phyloP scores from a whole-genome alignment of 2,329 filamentous ascomycete species.

The Dothideomycetidae sp. region DNA sequence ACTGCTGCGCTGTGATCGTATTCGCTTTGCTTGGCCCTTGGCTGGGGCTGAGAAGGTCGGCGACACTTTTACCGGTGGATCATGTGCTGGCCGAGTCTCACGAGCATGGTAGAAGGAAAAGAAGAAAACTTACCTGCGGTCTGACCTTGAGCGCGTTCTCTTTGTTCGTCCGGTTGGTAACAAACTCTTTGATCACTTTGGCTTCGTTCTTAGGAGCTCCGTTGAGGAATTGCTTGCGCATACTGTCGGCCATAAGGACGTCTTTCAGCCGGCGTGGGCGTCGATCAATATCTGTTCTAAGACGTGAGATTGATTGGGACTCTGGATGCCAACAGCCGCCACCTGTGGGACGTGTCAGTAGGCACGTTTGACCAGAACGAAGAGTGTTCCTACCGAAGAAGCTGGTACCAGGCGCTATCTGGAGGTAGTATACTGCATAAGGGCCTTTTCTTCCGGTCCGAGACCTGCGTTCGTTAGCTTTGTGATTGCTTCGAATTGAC shows the following conservation, averaged over 20 bases:
- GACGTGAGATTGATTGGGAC: constrained; percentile 44
- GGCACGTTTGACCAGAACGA: background rate
- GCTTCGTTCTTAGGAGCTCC: constrained; percentile 40
- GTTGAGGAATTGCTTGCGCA: constrained; percentile 53
- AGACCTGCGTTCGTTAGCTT: constrained; percentile 37
- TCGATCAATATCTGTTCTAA: constrained; percentile 63
- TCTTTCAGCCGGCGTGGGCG: constrained; percentile 55
- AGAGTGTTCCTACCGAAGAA: constrained; percentile 49
- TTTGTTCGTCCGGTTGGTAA: constrained; percentile 43
- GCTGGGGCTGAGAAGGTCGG: too few species aligned
- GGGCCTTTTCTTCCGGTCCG: constrained; percentile 76
- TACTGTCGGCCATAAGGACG: constrained; percentile 45
- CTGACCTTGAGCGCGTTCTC: constrained; percentile 69
- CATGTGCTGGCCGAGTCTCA: too few species aligned
- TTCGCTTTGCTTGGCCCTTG: too few species aligned
- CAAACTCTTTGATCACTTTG: constrained; percentile 55
- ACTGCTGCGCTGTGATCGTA: too few species aligned
- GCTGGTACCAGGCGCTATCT: constrained; percentile 56
- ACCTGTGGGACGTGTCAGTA: constrained; percentile 30
- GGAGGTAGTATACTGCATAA: constrained; percentile 80
- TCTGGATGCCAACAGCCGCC: constrained; percentile 76
- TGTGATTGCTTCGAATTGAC: too few species aligned
- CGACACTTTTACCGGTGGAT: too few species aligned
- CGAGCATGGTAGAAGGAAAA: too few species aligned
- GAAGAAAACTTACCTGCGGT: constrained; percentile 55